These are phyloP conservation scores for Backusella circina DNA, from an alignment of 192 early-diverging fungal species.

Conservation along the genomic window DNA sequence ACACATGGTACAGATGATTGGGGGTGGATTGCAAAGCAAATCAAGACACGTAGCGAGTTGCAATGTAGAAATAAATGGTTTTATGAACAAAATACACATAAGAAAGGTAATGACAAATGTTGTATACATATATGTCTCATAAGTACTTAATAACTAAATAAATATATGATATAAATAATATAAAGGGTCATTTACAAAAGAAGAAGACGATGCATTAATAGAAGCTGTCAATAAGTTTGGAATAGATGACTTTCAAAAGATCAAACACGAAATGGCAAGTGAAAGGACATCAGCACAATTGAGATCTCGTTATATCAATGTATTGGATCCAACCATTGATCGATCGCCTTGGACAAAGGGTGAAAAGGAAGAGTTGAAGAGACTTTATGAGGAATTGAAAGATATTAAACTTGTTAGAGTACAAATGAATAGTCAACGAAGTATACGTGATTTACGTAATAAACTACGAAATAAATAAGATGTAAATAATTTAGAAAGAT, in stretches of 20 bases:
- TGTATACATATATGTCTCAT: no score
- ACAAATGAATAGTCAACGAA: constrained; percentile 9
- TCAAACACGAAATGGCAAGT: constrained; percentile 17
- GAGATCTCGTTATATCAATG: constrained; percentile 11
- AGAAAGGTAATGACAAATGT: no score
- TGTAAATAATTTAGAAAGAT: neutral
- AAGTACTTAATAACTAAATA: no score
- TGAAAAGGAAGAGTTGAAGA: constrained; percentile 18
- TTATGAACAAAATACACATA: neutral
- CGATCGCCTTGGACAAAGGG: constrained; percentile 9
- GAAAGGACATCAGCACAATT: constrained; percentile 4
- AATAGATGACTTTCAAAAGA: constrained; percentile 11
- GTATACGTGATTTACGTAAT: constrained; percentile 8
- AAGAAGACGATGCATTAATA: constrained; percentile 16
- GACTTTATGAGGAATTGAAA: neutral
- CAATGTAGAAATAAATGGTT: constrained; percentile 15
- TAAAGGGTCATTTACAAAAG: constrained; percentile 16
- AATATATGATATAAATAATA: neutral
- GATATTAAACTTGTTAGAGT: neutral
- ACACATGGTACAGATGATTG: neutral
- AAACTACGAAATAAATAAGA: neutral
- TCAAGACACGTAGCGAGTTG: neutral
- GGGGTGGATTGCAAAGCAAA: neutral
- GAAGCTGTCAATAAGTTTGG: constrained; percentile 14
- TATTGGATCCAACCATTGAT: constrained; percentile 15